Conservation (phyloP, 139 green algal genomes). For the Chlamydomonas asymmetrica region DNA sequence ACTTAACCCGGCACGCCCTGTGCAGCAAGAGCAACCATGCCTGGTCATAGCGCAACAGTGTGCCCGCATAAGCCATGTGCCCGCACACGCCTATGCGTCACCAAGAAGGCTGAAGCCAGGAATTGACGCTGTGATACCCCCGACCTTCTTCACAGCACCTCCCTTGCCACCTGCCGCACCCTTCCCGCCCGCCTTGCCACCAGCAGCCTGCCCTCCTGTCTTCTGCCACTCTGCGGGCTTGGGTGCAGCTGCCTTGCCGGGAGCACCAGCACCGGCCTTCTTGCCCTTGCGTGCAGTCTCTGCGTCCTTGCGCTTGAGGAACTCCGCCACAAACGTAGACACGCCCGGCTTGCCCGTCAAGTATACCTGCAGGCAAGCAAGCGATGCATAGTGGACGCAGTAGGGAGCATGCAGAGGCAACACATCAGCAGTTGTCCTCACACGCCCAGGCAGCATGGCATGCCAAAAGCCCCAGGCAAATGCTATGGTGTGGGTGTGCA, state of each 20-base stretch:
- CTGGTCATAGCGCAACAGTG: too few relatives aligned
- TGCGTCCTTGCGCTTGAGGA: constrained; percentile 72
- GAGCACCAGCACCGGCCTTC: constrained; percentile 12
- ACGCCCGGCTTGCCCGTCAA: constrained; percentile 61
- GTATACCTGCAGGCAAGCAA: constrained; percentile 47
- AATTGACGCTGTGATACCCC: constrained; percentile 15
- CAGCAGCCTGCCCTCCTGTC: background rate
- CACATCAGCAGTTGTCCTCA: too few relatives aligned
- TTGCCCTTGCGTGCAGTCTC: constrained; percentile 45
- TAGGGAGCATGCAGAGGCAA: too few relatives aligned
- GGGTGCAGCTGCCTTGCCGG: background rate
- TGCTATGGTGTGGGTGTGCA: too few relatives aligned
- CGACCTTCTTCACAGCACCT: constrained; percentile 21
- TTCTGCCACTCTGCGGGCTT: constrained; percentile 14
- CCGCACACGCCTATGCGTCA: too few relatives aligned
- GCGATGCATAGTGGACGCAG: too few relatives aligned
- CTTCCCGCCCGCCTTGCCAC: background rate
- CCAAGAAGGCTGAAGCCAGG: constrained; percentile 28
- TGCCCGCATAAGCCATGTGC: too few relatives aligned
- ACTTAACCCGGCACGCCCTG: too few relatives aligned
- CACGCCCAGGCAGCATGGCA: too few relatives aligned
- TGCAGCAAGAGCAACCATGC: too few relatives aligned
- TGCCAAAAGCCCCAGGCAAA: too few relatives aligned
- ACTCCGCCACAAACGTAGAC: constrained; percentile 78
- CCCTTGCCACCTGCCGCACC: background rate